These are phyloP conservation scores for Artemisia argyi DNA, from an alignment of 129 eudicot genomes.

Conservation along the genomic window DNA sequence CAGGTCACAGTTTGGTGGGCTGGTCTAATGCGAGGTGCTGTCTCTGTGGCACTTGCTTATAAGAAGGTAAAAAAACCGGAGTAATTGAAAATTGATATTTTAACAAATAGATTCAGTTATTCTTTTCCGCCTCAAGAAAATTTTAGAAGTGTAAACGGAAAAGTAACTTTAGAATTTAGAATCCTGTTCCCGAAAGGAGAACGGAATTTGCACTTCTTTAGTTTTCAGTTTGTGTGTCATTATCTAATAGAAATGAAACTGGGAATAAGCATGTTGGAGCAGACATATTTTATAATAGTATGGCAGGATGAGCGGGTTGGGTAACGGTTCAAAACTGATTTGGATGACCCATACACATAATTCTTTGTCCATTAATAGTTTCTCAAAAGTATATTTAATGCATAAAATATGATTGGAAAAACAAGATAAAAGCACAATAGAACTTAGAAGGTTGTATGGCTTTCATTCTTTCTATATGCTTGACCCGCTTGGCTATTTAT, in stretches of 20 bases:
- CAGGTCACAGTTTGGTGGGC: slow-evolving; percentile 96
- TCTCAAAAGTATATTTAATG: background rate
- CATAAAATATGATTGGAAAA: background rate
- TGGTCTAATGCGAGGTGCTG: slow-evolving; percentile 94
- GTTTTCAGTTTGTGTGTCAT: background rate
- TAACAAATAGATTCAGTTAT: too few species aligned
- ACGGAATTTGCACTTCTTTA: too few species aligned
- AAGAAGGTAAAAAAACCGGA: slow-evolving; percentile 58
- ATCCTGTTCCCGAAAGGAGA: too few species aligned
- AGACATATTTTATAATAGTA: background rate
- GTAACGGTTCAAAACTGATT: background rate
- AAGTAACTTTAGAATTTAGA: too few species aligned
- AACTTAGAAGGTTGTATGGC: background rate
- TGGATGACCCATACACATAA: background rate
- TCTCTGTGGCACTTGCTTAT: slow-evolving; percentile 96
- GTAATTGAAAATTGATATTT: background rate
- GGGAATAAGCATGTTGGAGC: background rate
- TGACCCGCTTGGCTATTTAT: too few species aligned
- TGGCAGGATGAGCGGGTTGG: background rate
- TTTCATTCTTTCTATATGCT: too few species aligned
- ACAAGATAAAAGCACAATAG: background rate
- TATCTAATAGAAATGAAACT: background rate
- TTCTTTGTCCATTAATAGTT: background rate
- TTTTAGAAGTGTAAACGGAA: too few species aligned
- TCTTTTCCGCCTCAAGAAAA: too few species aligned